Base-by-base conservation (phyloP, 2,329 filamentous ascomycete genomes). In the Pyrenophora seminiperda region DNA sequence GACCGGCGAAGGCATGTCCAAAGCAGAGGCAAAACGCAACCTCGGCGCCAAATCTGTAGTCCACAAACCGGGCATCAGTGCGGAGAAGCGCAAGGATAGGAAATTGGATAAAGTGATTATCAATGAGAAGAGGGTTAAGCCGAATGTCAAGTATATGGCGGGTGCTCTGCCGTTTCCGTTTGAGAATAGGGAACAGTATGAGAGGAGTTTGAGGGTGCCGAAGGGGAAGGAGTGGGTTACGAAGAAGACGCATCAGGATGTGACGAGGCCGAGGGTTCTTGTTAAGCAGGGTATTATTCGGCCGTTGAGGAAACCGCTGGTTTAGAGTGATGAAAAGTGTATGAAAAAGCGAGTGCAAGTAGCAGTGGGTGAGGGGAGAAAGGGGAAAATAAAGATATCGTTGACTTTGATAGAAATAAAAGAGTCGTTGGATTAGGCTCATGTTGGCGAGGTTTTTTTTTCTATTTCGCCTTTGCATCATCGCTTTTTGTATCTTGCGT, bases 191-290 rank as follows among this genome's bases (percentile, higher is more conserved):
- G 83, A 89, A 67, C 91, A 97, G 78, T 97, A 97, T 75, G 94
- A 99, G 79, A 81, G 93, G 41, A 89, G 88, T 58, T 78, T 97
- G 50, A 82, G 93, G 34, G 76, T 97, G 60, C 94, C 94, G 1
- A 84, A 97, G 53, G 94, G 94, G 1, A 90, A 89, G 13, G 93
- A 99, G 75, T 99, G 93, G 92, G 86, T 87, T 62, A 97, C 93
- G n/a, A 97, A 96, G 82, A 86, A 91, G 77, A 91, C 89, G 11
- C 94, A 94, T 81, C 92, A 97, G 79, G 85, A 88, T 63, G 84
- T 84, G 54, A 96, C 89, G 52, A 96, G 93, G 82, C 94, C 94
- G 50, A 85, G 91, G 64, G 83, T 97, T 59, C 79, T 97, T 73
- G 79, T 96, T 72, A 97, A 96, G 79, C 90, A 92, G 76, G 94